Conservation (phyloP, 2,329 filamentous ascomycete species). For the Magnaporthiopsis incrustans region DNA sequence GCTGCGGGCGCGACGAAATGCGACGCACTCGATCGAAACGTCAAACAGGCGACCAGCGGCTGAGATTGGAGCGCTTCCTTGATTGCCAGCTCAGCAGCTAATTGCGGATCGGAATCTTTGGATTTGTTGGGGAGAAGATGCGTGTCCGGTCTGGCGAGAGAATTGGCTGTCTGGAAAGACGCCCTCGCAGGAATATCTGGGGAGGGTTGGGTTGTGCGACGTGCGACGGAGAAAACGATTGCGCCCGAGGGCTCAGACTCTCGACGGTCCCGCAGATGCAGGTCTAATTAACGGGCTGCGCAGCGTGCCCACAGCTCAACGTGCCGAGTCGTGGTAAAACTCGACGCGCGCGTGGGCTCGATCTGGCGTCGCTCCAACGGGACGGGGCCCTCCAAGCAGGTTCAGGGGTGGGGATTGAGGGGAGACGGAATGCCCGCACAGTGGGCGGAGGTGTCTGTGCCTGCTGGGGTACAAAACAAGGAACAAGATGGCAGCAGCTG, state of each 20-base stretch:
- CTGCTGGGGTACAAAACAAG: no score
- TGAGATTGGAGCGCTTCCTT: neutral
- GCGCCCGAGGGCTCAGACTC: slow-evolving; percentile 16
- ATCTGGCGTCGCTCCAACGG: slow-evolving; percentile 3
- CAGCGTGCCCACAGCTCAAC: slow-evolving; percentile 12
- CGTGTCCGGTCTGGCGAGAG: neutral
- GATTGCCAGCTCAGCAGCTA: neutral
- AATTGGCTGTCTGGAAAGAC: neutral
- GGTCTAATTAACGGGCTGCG: slow-evolving; percentile 5
- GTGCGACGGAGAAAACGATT: slow-evolving; percentile 10
- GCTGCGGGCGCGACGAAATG: neutral
- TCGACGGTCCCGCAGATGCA: slow-evolving; percentile 18
- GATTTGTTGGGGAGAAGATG: neutral
- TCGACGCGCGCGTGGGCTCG: slow-evolving; percentile 5
- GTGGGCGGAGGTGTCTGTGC: neutral
- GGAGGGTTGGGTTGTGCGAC: neutral
- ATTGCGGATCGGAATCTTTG: neutral
- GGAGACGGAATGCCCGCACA: neutral
- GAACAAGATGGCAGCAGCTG: no score
- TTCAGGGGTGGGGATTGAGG: neutral
- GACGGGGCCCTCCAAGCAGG: neutral
- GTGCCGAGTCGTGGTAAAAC: slow-evolving; percentile 22
- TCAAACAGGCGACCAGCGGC: neutral
- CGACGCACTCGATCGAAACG: neutral
- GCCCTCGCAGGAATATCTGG: neutral